Evolutionary conservation across 257 asterid genomes (phyloP).

Genomic region (Fraxinus pennsylvanica): DNA sequence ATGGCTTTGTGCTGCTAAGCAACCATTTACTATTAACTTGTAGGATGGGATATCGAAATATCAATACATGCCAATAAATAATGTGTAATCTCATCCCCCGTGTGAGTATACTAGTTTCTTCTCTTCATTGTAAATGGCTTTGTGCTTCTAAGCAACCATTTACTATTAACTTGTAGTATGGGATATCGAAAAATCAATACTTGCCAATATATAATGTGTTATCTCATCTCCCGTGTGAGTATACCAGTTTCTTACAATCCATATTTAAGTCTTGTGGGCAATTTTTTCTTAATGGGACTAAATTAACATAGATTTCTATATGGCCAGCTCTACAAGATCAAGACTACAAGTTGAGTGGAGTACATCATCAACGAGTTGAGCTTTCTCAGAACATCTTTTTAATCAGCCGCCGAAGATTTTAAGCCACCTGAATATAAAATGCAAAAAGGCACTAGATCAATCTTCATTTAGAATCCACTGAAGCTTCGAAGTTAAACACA

Average conservation of each 20-base stretch:
- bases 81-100: not conserved
- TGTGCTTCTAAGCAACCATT: not conserved
- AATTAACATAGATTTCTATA: slow-evolving; percentile 3
- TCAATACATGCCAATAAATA: no score
- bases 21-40: not conserved
- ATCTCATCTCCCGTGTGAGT: not conserved
- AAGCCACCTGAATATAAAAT: not conserved
- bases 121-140: not conserved
- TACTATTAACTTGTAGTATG: no score
- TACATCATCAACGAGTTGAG: not conserved
- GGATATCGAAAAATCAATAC: no score
- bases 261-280: not conserved
- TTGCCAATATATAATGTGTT: not conserved
- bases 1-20: not conserved
- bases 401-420: not conserved
- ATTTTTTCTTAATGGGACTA: not conserved
- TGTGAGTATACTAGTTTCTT: not conserved
- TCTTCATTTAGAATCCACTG: not conserved
- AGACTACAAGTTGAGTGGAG: not conserved
- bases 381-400: not conserved
- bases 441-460: not conserved
- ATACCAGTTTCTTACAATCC: not conserved
- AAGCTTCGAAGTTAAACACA: not conserved
- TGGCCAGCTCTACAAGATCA: not conserved
- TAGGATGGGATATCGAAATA: no score